Evolutionary conservation across 139 green algal species (phyloP).

Genomic region (Eudorina sp.): DNA sequence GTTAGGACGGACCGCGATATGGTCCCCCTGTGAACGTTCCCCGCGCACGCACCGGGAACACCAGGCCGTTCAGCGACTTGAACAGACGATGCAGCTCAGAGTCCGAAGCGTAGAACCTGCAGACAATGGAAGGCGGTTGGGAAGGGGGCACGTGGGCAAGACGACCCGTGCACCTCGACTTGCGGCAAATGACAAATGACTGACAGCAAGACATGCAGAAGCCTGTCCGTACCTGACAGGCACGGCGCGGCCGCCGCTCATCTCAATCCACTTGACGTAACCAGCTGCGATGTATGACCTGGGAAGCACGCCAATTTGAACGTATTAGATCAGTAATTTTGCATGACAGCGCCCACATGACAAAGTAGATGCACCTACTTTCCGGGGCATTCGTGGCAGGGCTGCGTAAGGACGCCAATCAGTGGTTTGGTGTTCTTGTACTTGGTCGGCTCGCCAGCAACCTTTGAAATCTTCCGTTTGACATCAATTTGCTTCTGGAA

Average conservation of each 20-base stretch:
- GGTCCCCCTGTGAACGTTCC: too few relatives aligned
- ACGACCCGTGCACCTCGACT: background rate
- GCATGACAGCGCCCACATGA: background rate
- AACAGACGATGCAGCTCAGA: slow-evolving; percentile 83
- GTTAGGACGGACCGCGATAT: too few relatives aligned
- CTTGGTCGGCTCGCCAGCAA: background rate
- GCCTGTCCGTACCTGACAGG: slow-evolving; percentile 66
- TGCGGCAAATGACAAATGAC: background rate
- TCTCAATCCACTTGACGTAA: slow-evolving; percentile 86
- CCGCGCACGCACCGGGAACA: slow-evolving; percentile 78
- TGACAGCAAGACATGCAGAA: background rate
- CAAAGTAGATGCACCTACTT: slow-evolving; percentile 32
- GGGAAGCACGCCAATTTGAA: background rate
- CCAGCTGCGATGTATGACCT: slow-evolving; percentile 77
- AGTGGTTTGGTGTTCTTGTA: slow-evolving; percentile 66
- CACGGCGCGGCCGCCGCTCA: slow-evolving; percentile 73
- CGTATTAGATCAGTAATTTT: background rate
- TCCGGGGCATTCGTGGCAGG: slow-evolving; percentile 79
- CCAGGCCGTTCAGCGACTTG: slow-evolving; percentile 83
- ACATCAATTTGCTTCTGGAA: background rate
- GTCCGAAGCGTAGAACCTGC: slow-evolving; percentile 78
- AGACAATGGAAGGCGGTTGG: too few relatives aligned
- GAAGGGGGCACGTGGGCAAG: background rate
- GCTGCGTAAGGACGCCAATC: slow-evolving; percentile 81
- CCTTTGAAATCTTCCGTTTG: background rate